Evolutionary conservation across 2,329 filamentous ascomycete species (phyloP), one percentile per base, ranked within the genome.

Genomic region (Trichoderma sp.): DNA sequence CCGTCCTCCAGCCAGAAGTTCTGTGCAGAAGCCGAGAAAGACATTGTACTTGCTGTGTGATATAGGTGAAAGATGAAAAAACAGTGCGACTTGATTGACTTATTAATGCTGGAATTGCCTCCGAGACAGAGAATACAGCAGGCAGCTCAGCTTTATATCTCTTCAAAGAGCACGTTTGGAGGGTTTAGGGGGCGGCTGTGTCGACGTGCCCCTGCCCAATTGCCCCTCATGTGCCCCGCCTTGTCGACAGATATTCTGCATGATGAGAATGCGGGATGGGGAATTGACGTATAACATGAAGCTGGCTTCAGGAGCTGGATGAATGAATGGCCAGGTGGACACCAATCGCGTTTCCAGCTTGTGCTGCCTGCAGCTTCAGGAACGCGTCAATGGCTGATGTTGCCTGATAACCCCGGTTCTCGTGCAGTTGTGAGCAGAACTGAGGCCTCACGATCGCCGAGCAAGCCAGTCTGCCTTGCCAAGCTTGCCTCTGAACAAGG

Each of bases 1-100:
- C 34, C 52, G 14, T 66, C 45, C n/a, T 68, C 59, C 28, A 69
- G 67, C 24, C 57, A 55, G 5, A 60, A 7, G 28, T 63, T 43
- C 3, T 28, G 2, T 19, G 68, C 64, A 14, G 67, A 54, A 5
- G 39, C 30, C 3, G 45, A 3, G 15, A 69, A 69, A 6, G 64
- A 67, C 66, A 69, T 69, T 60, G 45, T 28, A 14, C 5, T 5
- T 41, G 9, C 45, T 4, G 6, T 41, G 19, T 52, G 30, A 28
- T 34, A 10, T 34, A 1, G n/a, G 7, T 17, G 26, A 3, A 17
- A 19, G 19, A 30, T n/a, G 15, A 34, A 12, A 12, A 30, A 30
- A 52, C n/a, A 52, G 48, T 9, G 3, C 34, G 50, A 28, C 34
- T 52, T 7, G 30, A 10, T 39, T 14, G 10, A 39, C 12, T 14